Evolutionary conservation across 805 yeast species (phyloP).

Genomic region (Spathaspora gorwiae): DNA sequence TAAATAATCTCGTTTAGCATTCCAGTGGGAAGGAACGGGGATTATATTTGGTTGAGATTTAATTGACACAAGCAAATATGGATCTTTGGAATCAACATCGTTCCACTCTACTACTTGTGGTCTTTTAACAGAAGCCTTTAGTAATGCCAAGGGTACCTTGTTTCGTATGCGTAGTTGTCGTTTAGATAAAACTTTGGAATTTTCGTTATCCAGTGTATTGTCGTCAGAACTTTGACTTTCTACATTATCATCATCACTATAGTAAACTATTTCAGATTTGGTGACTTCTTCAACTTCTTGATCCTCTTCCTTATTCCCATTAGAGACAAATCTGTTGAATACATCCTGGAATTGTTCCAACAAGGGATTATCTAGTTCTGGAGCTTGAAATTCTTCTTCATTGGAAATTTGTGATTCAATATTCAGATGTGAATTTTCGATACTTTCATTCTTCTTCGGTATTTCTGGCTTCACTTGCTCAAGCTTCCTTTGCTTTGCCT

Average conservation of each 20-base stretch:
- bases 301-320: background rate
- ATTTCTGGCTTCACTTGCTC: conserved; percentile 7
- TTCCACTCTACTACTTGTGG: conserved; percentile 85
- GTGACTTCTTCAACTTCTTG: background rate
- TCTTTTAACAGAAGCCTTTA: conserved; percentile 54
- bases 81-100: conserved; percentile 82
- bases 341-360: conserved; percentile 17
- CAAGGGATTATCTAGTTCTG: conserved; percentile 6
- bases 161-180: conserved; percentile 48
- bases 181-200: conserved; percentile 30
- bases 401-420: conserved; percentile 3
- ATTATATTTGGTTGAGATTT: conserved; percentile 65
- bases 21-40: conserved; percentile 86
- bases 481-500: conserved; percentile 34
- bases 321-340: conserved; percentile 13
- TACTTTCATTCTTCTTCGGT: background rate
- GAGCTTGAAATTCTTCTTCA: background rate
- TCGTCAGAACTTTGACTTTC: conserved; percentile 14
- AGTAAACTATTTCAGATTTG: conserved; percentile 9
- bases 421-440: background rate
- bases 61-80: conserved; percentile 57
- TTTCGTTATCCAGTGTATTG: conserved; percentile 12
- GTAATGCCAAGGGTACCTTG: conserved; percentile 60
- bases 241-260: conserved; percentile 24
- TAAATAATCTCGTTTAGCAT: conserved; percentile 67